These are phyloP conservation scores for Thalassiosira hispida DNA, from an alignment of 352 stramenopile genomes.

Conservation along the genomic window DNA sequence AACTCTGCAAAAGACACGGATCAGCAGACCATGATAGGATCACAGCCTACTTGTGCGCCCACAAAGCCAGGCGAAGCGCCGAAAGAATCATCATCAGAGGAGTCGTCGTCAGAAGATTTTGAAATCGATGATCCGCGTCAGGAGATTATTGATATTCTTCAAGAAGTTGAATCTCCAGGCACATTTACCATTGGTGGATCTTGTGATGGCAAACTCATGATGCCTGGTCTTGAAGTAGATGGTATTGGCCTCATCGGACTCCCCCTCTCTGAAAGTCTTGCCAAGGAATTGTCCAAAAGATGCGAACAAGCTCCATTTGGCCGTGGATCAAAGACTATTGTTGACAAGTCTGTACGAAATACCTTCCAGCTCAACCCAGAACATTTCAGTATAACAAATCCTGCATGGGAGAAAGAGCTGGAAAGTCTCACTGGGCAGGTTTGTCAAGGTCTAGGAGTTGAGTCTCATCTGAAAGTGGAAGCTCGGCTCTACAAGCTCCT, in stretches of 20 bases:
- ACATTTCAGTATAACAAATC: conserved; percentile 36
- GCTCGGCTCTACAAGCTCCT: conserved; percentile 42
- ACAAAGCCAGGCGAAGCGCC: background rate
- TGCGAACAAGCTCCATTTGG: conserved; percentile 40
- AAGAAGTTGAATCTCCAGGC: conserved; percentile 26
- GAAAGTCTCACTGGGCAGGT: conserved; percentile 1
- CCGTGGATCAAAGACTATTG: conserved; percentile 24
- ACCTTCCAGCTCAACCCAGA: conserved; percentile 36
- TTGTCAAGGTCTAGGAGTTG: conserved; percentile 19
- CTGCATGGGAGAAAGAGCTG: background rate
- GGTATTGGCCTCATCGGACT: conserved; percentile 28
- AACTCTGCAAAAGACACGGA: background rate
- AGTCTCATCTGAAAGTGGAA: conserved; percentile 27
- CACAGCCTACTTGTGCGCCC: background rate
- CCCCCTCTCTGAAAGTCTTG: conserved; percentile 16
- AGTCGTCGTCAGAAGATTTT: conserved; percentile 8
- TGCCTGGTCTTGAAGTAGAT: conserved; percentile 35
- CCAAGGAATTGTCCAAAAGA: conserved; percentile 15
- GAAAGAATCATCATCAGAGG: conserved; percentile 10
- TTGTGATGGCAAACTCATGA: conserved; percentile 16
- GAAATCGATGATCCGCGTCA: conserved; percentile 23
- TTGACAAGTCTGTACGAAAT: conserved; percentile 31
- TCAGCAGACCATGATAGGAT: background rate
- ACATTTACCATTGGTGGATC: conserved; percentile 12
- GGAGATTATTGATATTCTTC: conserved; percentile 26